Evolutionary conservation across 2,329 filamentous ascomycete species (phyloP), one percentile per base, ranked within the genome.

Genomic region (Ophiocordyceps unilateralis): DNA sequence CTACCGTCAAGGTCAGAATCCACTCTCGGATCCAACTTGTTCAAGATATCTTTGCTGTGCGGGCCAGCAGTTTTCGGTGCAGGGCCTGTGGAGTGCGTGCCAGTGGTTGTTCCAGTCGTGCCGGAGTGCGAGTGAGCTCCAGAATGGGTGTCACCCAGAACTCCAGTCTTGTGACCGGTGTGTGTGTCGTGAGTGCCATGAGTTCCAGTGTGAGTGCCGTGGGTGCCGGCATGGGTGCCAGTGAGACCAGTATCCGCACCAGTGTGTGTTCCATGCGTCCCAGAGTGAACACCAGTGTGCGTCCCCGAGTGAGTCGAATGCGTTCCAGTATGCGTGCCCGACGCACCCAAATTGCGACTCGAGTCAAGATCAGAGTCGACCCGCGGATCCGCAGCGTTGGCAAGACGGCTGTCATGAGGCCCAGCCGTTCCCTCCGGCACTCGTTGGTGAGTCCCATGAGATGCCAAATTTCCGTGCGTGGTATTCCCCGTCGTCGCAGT

Each of bases 1-100:
- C 62, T 67, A 40, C 68, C 67, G 53, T 76, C 71, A 2, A 69
- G 64, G 49, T 76, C 62, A 11, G 66, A 69, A 56, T 76, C 73
- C 40, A 77, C 69, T 22, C 67, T 60, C 3, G 72, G 71, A 44
- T 76, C 72, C 3, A 62, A 32, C 61, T 74, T 75, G 65, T 77
- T 76, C 49, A 67, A 4, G 32, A 67, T 45, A 51, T 75, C 67
- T 28, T 57, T 64, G 58, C 67, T 68, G 61, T 77, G 73, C 38
- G 59, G 59, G 8, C 60, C 60, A 17, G 60, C 56, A 1, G 59
- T 61, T 49, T 55, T 54, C 44, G 55, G 50, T 6, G 58, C 56
- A n/a, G 57, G 55, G 23, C 58, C 58, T 8, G 45, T 9, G 10
- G 43, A 39, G 30, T 32, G 17, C 4, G 34, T 38, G 30, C 34